Evolutionary conservation across 768 basidiomycete species (phyloP), one percentile per base, ranked within the genome.

Genomic region (Vararia minispora): DNA sequence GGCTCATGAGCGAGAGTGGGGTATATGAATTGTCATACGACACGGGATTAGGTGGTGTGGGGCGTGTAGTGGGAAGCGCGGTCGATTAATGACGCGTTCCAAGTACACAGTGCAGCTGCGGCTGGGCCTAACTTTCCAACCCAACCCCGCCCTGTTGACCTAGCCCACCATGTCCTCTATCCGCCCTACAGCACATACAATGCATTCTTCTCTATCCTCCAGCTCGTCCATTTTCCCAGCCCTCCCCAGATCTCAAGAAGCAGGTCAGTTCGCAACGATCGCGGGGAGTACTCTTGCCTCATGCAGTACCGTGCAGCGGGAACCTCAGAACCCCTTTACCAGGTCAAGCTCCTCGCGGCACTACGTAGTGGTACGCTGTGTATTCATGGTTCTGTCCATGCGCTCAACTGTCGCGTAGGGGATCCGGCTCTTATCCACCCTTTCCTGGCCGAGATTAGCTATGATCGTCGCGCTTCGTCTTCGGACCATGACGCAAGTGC

Each of bases 351-450:
- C 5, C 51, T 66, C 20, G 57, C 62, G 5, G 65, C 64, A 4
- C 46, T 66, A 22, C 57, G 64, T n/a, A 59, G 58, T 20, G 64
- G 64, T 63, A 35, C 29, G 57, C 49, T 6, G 7, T 18, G n/a
- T 20, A n/a, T 20, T 13, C 10, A 6, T 10, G 18, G 13, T 28
- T 2, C 4, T 13, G 13, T 16, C 21, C 8, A 5, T 35, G 13
- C 16, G 8, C 9, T 27, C 16, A 13, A 29, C 14, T 18, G 23
- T 6, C 11, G 5, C 17, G 2, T 41, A 85, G 85, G 85, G 22
- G 82, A 89, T 47, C 79, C 82, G 0, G 71, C 81, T 5, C 63
- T 72, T 10, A 83, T 89, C n/a, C 82, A 84, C 47, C 81, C 84
- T 1, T 82, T 87, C 50, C 66, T 89, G n/a, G 51, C 75, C 1